Evolutionary conservation across 1,139 yeast species (phyloP).

Genomic region (Suzukiozyma palmioleophila): DNA sequence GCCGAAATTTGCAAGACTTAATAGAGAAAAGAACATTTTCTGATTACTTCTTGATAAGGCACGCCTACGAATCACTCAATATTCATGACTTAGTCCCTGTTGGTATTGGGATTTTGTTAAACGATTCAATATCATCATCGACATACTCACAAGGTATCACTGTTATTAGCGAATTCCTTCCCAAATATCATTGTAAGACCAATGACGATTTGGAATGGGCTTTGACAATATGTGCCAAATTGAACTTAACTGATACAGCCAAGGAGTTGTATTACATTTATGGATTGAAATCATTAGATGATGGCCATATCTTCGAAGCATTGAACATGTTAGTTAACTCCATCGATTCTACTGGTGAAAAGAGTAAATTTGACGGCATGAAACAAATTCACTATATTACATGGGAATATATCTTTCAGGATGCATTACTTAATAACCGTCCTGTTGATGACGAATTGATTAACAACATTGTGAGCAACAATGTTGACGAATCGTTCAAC

Average conservation of each 20-base stretch:
- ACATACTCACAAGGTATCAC: slow-evolving; percentile 28
- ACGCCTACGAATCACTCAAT: slow-evolving; percentile 54
- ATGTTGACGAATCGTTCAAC: slow-evolving; percentile 29
- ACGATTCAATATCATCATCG: slow-evolving; percentile 24
- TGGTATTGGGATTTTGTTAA: slow-evolving; percentile 53
- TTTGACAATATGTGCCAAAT: slow-evolving; percentile 48
- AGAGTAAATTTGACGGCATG: slow-evolving; percentile 33
- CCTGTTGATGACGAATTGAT: slow-evolving; percentile 54
- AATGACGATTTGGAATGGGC: slow-evolving; percentile 84
- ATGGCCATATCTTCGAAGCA: slow-evolving; percentile 55
- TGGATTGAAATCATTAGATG: slow-evolving; percentile 36
- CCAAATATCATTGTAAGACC: slow-evolving; percentile 52
- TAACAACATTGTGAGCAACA: slow-evolving; percentile 45
- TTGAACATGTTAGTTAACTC: slow-evolving; percentile 64
- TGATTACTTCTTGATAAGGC: slow-evolving; percentile 55
- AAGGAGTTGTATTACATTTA: slow-evolving; percentile 42
- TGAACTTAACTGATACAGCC: slow-evolving; percentile 49
- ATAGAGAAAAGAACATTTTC: slow-evolving; percentile 43
- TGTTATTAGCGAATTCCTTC: slow-evolving; percentile 57
- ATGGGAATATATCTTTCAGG: slow-evolving; percentile 55
- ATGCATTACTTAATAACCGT: slow-evolving; percentile 49
- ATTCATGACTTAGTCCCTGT: slow-evolving; percentile 55
- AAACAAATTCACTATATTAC: slow-evolving; percentile 35
- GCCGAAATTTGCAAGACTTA: slow-evolving; percentile 7
- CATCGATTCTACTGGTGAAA: slow-evolving; percentile 44